Conservation (phyloP, 371 early-diverging fungal genomes). For the Zancudomyces culisetae region DNA sequence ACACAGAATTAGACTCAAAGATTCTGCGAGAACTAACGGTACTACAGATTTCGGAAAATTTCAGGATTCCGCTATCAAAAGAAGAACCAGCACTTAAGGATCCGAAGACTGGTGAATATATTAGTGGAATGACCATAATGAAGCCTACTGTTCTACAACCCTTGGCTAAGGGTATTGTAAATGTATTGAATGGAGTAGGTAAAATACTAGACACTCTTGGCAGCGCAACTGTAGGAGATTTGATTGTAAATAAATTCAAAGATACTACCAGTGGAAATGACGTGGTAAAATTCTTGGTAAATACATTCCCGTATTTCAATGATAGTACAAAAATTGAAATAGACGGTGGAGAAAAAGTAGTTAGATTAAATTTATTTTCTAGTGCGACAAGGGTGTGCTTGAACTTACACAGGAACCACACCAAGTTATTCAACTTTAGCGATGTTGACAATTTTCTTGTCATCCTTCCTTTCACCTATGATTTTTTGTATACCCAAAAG, state of each 20-base stretch:
- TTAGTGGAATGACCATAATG: conserved; percentile 35
- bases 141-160: conserved; percentile 41
- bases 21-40: conserved; percentile 14
- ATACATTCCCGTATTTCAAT: not conserved
- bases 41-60: conserved; percentile 16
- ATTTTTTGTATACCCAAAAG: not conserved
- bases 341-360: not conserved
- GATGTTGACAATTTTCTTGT: not conserved
- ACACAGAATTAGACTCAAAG: conserved; percentile 12
- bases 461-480: not conserved
- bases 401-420: not conserved
- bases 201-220: conserved; percentile 29
- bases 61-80: conserved; percentile 20
- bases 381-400: not conserved
- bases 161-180: conserved; percentile 39
- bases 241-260: conserved; percentile 31
- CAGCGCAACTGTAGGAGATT: conserved; percentile 41
- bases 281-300: not conserved
- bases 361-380: too few relatives aligned
- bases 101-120: conserved; percentile 4
- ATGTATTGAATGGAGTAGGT: conserved; percentile 50
- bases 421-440: not conserved
- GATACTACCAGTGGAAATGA: not conserved
- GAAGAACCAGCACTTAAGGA: conserved; percentile 11
- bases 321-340: not conserved